Conservation (phyloP, 371 early-diverging fungal genomes). For the Funneliformis caledonium region DNA sequence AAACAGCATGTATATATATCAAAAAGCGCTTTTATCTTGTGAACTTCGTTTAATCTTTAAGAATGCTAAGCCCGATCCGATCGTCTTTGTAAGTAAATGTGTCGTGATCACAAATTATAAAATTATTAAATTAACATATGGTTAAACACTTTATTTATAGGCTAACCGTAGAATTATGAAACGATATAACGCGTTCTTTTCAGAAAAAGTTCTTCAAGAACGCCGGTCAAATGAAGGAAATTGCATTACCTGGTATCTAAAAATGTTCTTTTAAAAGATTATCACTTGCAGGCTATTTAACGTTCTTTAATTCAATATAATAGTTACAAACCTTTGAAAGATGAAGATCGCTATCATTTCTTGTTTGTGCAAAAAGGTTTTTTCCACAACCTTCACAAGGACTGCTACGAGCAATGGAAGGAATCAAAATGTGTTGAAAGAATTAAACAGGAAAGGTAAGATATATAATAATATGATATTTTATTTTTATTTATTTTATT, state of each 20-base stretch:
- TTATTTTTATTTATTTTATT: neutral
- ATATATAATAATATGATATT: neutral
- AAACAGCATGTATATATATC: neutral
- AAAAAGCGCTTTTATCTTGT: neutral
- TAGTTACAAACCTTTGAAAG: neutral
- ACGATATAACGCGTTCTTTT: neutral
- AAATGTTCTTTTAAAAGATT: neutral
- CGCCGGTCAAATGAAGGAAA: neutral
- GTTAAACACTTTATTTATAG: neutral
- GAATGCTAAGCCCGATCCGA: neutral
- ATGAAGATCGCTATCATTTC: neutral
- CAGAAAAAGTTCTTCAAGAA: neutral
- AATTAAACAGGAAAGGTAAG: no score
- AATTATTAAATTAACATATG: neutral
- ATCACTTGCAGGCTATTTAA: neutral
- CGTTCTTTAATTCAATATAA: neutral
- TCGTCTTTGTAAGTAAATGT: neutral
- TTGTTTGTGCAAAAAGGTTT: neutral
- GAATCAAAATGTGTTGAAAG: no score
- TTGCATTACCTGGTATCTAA: neutral
- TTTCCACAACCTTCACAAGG: neutral
- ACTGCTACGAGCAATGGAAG: constrained; percentile 5
- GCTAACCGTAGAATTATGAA: neutral
- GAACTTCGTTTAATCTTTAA: neutral
- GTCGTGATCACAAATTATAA: neutral